Percentiles rank a stretch among this genome's conserved stretches.
These are phyloP conservation scores for Paulownia fortunei DNA, from an alignment of 257 asterid species.

Conservation along the genomic window DNA sequence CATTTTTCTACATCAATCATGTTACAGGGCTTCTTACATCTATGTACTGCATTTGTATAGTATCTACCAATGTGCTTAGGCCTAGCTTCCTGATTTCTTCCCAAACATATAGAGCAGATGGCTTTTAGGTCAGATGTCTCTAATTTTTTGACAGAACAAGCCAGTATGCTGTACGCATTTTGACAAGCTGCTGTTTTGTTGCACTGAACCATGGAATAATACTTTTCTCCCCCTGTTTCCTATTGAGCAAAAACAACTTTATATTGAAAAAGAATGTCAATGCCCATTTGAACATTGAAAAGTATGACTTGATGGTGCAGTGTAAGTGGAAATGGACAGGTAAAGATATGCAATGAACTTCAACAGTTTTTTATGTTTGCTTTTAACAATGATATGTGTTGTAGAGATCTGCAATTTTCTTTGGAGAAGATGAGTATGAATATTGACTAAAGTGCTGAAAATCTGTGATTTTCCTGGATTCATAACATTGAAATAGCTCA, in stretches of 20 bases:
- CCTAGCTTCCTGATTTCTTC: constrained; percentile 6
- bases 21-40: constrained; percentile 10
- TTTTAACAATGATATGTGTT: neutral
- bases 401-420: neutral
- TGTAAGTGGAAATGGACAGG: neutral
- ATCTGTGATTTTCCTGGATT: neutral
- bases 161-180: neutral
- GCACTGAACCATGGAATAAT: constrained; percentile 15
- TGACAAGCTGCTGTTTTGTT: constrained; percentile 19
- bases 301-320: constrained; percentile 14
- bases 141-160: neutral
- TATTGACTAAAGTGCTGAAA: constrained; percentile 13
- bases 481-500: constrained; percentile 14
- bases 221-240: neutral
- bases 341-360: constrained; percentile 19
- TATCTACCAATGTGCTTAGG: constrained; percentile 7
- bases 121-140: constrained; percentile 16
- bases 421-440: constrained; percentile 1
- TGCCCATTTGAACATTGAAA: neutral
- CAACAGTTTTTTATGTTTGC: neutral
- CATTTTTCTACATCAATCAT: constrained; percentile 11
- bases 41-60: constrained; percentile 29
- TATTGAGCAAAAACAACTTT: neutral
- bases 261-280: neutral
- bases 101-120: constrained; percentile 7